Evolutionary conservation across 1,284 basidiomycete species (phyloP), one percentile per base, ranked within the genome.

Genomic region (Fomes fomentarius): DNA sequence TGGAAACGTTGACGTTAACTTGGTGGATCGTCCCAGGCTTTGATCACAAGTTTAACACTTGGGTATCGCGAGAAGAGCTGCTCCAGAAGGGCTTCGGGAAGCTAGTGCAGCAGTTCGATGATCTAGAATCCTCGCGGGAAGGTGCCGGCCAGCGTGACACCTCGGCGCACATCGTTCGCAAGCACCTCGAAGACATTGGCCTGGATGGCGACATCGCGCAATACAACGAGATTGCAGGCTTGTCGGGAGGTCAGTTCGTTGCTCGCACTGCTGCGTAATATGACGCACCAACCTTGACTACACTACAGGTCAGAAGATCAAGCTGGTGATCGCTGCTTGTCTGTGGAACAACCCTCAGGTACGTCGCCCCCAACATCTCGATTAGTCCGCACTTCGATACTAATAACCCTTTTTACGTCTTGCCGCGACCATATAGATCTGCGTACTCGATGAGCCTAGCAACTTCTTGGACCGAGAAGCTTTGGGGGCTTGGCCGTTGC

Each of bases 171-270:
- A 76, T 92, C 40, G 90, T 97, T 47, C 83, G 94, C 63, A 93
- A 94, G 74, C 91, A 94, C 66, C 79, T 96, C 52, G 94, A 94
- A 74, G 94, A 96, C 63, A 94, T 99, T 56, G 96, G 96, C 47
- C 80, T 99, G 45, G 94, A 98, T 74, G 96, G 95, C 42, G 93
- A 97, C 75, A 97, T 96, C 63, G 95, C 95, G 5, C 94, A 96
- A 72, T 97, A 97, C 76, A 96, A 97, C 71, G 95, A 97, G 74
- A 94, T 97, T 68, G 85, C 86, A 45, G 95, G 94, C 33, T 75
- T 95, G 49, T 94, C 91, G 21, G 94, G 93, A 72, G 93, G 87
- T 85, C 66, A 60, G 76, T 56, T 31, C 34, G 39, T 12, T 44
- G 41, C 54, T 31, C 53, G 5, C 14, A 21, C 19, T 9, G 14